A percentile compares a stretch with the other conserved stretches of the same genome.
These are phyloP conservation scores for Sclerotinia subarctica DNA, from an alignment of 2,329 filamentous ascomycete species.

Conservation along the genomic window DNA sequence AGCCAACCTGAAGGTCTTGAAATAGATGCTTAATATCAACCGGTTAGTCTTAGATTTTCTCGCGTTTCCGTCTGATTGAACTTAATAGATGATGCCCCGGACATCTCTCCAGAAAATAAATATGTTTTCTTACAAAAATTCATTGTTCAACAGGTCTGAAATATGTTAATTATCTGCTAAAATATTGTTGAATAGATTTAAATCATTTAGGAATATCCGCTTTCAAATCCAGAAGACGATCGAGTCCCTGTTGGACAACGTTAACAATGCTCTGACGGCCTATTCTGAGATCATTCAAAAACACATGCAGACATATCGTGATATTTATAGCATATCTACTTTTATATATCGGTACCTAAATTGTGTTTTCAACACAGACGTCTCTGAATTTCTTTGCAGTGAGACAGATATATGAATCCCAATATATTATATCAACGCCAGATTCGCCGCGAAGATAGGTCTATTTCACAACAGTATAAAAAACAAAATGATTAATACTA, in stretches of 20 bases:
- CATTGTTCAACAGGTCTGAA: neutral
- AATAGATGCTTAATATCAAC: conserved; percentile 18
- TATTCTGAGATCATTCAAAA: neutral
- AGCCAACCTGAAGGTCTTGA: neutral
- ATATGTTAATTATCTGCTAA: conserved; percentile 5
- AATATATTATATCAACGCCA: conserved; percentile 7
- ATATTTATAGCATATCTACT: conserved; percentile 15
- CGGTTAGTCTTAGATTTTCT: conserved; percentile 3
- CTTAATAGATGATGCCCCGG: neutral
- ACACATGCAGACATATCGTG: neutral
- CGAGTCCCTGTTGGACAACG: conserved; percentile 14
- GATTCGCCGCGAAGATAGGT: conserved; percentile 19
- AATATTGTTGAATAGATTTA: conserved; percentile 15
- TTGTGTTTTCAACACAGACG: conserved; percentile 10
- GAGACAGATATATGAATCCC: conserved; percentile 16
- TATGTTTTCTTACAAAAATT: neutral
- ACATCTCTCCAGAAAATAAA: conserved; percentile 2
- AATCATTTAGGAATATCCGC: conserved; percentile 17
- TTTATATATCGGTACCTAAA: conserved; percentile 19
- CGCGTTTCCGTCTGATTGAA: conserved; percentile 6
- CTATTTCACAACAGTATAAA: conserved; percentile 14
- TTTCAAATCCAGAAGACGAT: conserved; percentile 12
- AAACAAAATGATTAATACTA: conserved; percentile 15
- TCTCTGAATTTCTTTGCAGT: conserved; percentile 10
- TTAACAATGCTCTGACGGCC: neutral